A percentile compares a stretch with the other conserved stretches of the same genome.
phyloP scores from a whole-genome alignment of 176 grass and related monocot species.

The Phoenix roebelenii region DNA sequence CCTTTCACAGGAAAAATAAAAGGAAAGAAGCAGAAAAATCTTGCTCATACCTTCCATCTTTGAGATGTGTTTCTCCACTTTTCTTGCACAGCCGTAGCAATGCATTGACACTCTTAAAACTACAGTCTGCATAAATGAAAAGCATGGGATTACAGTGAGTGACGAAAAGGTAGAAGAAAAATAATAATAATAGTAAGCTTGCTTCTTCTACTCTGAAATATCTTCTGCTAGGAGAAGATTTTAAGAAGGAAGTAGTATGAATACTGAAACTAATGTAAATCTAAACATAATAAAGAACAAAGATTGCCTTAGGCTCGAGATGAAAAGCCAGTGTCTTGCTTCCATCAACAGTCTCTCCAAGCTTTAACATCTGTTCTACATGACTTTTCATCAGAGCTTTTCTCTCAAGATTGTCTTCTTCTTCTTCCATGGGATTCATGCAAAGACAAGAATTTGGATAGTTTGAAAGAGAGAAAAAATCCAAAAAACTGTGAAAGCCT shows the following conservation, averaged over 20 bases:
- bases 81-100: slow-evolving; percentile 83
- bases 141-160: not conserved
- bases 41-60: slow-evolving; percentile 84
- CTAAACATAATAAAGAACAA: not conserved
- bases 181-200: no score
- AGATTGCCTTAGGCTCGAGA: slow-evolving; percentile 75
- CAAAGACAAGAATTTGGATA: slow-evolving; percentile 56
- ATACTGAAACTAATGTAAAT: not conserved
- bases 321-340: slow-evolving; percentile 83
- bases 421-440: slow-evolving; percentile 42
- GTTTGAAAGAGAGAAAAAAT: slow-evolving; percentile 69
- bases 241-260: no score
- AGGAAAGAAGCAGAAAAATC: not conserved
- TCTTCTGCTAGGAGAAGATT: no score
- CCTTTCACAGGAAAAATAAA: no score
- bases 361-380: slow-evolving; percentile 73
- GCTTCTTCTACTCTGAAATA: no score
- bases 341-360: slow-evolving; percentile 49
- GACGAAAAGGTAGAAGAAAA: no score
- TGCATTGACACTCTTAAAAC: slow-evolving; percentile 97
- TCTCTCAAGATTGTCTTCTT: slow-evolving; percentile 49
- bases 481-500: slow-evolving; percentile 51
- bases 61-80: slow-evolving; percentile 94
- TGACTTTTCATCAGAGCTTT: slow-evolving; percentile 53
- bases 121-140: slow-evolving; percentile 47